phyloP scores from a whole-genome alignment of 2,329 filamentous ascomycete genomes.

The Cladosporium sp. region DNA sequence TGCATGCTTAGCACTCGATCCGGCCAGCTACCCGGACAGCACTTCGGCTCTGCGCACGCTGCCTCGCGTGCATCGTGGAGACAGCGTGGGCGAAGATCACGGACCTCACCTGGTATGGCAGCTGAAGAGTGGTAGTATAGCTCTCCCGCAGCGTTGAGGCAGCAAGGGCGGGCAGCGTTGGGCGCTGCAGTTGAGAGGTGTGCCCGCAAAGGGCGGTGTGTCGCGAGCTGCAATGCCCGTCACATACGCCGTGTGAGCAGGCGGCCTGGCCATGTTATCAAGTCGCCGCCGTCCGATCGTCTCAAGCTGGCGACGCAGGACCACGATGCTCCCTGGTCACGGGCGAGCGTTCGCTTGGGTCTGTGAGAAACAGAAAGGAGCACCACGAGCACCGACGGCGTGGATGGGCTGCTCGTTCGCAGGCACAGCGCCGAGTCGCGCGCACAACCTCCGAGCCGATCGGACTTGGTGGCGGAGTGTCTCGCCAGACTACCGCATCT shows the following conservation, averaged over 20 bases:
- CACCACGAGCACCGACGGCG: too few species aligned
- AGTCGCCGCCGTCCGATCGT: not conserved
- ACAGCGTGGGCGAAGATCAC: not conserved
- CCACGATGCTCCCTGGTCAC: too few species aligned
- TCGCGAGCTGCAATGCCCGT: not conserved
- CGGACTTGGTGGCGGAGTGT: not conserved
- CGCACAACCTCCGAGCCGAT: not conserved
- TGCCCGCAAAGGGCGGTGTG: slow-evolving; percentile 1
- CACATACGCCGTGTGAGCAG: not conserved
- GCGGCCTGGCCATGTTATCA: not conserved
- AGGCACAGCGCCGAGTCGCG: not conserved
- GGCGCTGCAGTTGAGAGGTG: not conserved
- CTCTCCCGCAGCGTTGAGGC: not conserved
- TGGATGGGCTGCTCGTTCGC: too few species aligned
- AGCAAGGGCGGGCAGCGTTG: not conserved
- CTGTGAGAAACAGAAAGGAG: too few species aligned
- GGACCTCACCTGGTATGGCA: not conserved
- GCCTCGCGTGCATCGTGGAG: not conserved
- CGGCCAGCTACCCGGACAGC: not conserved
- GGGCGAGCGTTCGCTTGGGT: too few species aligned
- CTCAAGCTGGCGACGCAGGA: too few species aligned
- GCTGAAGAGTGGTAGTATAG: not conserved
- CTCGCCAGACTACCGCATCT: not conserved
- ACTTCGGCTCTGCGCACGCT: not conserved
- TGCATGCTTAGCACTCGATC: slow-evolving; percentile 4